These are phyloP conservation scores for Beauveria scarabaeidicola DNA, from an alignment of 2,329 filamentous ascomycete genomes.

Conservation along the genomic window DNA sequence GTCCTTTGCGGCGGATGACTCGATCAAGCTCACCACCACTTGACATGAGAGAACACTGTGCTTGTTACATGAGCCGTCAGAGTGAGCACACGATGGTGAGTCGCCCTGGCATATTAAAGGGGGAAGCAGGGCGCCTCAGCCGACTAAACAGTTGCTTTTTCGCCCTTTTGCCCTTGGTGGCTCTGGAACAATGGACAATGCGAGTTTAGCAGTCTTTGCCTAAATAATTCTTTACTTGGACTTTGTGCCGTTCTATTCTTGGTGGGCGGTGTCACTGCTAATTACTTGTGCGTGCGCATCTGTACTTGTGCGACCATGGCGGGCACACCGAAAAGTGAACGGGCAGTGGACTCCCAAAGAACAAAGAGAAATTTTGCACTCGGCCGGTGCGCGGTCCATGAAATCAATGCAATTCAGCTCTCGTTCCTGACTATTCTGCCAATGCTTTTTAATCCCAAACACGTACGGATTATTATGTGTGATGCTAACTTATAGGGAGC, in stretches of 20 bases:
- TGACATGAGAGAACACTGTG: not conserved
- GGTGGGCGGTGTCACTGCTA: too few relatives aligned
- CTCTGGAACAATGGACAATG: not conserved
- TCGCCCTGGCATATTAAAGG: not conserved
- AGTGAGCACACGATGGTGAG: not conserved
- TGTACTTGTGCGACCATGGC: not conserved
- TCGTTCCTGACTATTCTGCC: not conserved
- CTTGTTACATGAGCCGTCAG: not conserved
- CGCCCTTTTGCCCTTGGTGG: not conserved
- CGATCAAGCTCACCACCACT: not conserved
- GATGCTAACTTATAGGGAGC: not conserved
- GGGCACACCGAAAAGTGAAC: not conserved
- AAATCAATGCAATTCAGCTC: not conserved
- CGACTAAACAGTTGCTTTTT: not conserved
- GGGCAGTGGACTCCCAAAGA: not conserved
- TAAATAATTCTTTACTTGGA: too few relatives aligned
- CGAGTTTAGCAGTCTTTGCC: too few relatives aligned
- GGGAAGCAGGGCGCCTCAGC: not conserved
- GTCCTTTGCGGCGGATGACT: not conserved
- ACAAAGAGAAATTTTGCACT: not conserved
- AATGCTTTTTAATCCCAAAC: not conserved
- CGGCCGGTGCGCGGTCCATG: not conserved
- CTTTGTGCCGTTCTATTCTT: too few relatives aligned
- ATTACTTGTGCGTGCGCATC: too few relatives aligned
- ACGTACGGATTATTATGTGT: not conserved